Base-by-base conservation (phyloP, 148 eudicot genomes). In the Nepenthes gracilis region DNA sequence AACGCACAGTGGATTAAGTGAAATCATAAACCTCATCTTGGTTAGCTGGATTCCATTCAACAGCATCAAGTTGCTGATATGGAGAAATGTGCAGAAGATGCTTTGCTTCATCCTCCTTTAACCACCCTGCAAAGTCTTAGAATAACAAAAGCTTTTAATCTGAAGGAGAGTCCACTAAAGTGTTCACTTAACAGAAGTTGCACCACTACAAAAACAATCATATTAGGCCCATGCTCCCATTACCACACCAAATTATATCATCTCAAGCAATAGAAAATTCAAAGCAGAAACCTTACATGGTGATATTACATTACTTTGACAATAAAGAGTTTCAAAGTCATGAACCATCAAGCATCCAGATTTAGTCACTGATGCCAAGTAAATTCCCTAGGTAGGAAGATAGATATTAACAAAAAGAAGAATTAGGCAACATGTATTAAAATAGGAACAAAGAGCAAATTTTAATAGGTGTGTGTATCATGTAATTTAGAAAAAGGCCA, bases 271-370 rank as follows among this genome's bases (percentile, higher is more conserved):
- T 33, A 59, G 23, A 34, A 58, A 54, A 45, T 55, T 54, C 23
- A 61, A 32, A 60, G 9, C 23, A 43, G 7, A 50, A 62, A 68
- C 74, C 23, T 69, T 68, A 69, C 75, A 58, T 50, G 64, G 67
- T 40, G 67, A 73, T 48, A 14, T 63, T 51, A 48, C 59, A 60
- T 73, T 75, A 75, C 87, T 81, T 63, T 76, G 78, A 71, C 84
- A 78, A 60, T 75, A 83, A 62, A 88, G 80, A 58, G 71, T 69
- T 60, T 88, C 96, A 75, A 75, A 92, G 65, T 88, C 96, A 64
- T 85, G 86, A 61, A 88, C 87, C 72, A 76, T 82, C 69, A 92
- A 82, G 77, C 96, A 92, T 38, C 96, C 97, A 72, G 78, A 70
- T 78, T 76, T 83, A 59, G 96, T 88, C 64, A 80, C 97, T n/a